Base-by-base conservation (phyloP, 2,329 filamentous ascomycete genomes). In the Alternaria incomplexa region DNA sequence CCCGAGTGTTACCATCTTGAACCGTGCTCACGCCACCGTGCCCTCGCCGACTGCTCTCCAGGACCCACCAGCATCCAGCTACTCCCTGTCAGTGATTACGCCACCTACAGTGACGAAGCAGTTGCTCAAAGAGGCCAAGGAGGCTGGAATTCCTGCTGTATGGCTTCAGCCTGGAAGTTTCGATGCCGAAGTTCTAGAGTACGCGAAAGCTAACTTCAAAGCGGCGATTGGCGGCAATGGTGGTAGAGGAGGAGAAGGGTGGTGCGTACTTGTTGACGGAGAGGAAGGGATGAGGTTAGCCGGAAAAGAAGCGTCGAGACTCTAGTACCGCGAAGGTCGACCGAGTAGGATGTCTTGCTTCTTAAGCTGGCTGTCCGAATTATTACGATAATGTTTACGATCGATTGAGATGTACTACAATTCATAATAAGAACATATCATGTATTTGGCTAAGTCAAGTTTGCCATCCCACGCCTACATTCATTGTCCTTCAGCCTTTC, bases 101-200 rank as follows among this genome's bases (percentile, higher is more conserved):
- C 93, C 93, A 4, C 95, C 96, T 0, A 81, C 85, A 3, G 89
- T 92, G 28, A 97, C 96, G 1, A 85, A 90, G 62, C 82, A 89
- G 73, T 83, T 96, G 8, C 83, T 98, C 44, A 84, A 89, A 65
- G 91, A 97, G 79, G 96, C 95, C 0, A 91, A 79, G 83, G 87
- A 59, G 84, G 91, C 11, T 90, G 93, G 4, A 83, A 97, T 47
- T 86, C 88, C 17, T 87, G 92, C 25, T 2, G 75, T 79, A 10
- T 79, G 73, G 71, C 82, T 98, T 68, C 96, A 98, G 82, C 96
- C 96, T 0, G 96, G 95, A 1, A 94, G 89, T 15, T 98, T 91
- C 76, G 89, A 97, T 77, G 88, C 91, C 55, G 88, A 89, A 61
- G 91, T 93, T 22, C 77, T 97, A 65, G 82, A 86, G 44, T 93